Base-by-base conservation (phyloP, 805 yeast genomes). In the Yamadazyma paraphyllophila region DNA sequence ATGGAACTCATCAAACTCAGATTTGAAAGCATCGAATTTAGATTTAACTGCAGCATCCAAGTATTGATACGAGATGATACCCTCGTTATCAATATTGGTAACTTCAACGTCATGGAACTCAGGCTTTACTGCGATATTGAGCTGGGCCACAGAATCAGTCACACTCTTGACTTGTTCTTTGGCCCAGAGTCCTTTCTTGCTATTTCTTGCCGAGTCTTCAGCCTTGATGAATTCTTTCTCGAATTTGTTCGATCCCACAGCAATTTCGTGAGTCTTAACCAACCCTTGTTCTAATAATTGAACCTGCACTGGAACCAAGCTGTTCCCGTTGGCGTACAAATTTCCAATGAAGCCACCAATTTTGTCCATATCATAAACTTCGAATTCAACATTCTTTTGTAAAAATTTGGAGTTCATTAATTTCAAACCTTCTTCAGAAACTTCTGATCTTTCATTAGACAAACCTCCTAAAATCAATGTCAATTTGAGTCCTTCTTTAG, bases 291-390 rank as follows among this genome's bases (percentile, higher is more conserved):
- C 71, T 47, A 85, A 68, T 43, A 88, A 69, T 15, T 68, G 62
- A 11, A 74, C 67, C 55, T 85, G 91, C 50, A 81, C 72, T 16
- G 88, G 90, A 15, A 51, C 48, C 27, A 61, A 54, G 26, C 71
- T 68, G 37, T 70, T 71, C 2, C 80, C 74, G 11, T 76, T 77
- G 9, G 80, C 57, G 58, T 68, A 85, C 42, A 87, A 56, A 56
- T 82, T 80, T 39, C 96, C 94, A 57, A 87, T 80, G 58, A 89
- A 89, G 0, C 86, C 88, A 47, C 96, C 96, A 45, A 83, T 72
- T 58, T 82, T 85, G 61, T 89, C 96, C 43, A 78, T 77, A 46
- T 78, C 83, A 52, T 78, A 78, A 15, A 88, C 76, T 44, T 83
- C 84, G 51, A 88, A 68, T 51, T 78, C 81, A 36, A 88, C 87